These are phyloP conservation scores for Centella asiatica DNA, from an alignment of 129 eudicot species.

Conservation along the genomic window DNA sequence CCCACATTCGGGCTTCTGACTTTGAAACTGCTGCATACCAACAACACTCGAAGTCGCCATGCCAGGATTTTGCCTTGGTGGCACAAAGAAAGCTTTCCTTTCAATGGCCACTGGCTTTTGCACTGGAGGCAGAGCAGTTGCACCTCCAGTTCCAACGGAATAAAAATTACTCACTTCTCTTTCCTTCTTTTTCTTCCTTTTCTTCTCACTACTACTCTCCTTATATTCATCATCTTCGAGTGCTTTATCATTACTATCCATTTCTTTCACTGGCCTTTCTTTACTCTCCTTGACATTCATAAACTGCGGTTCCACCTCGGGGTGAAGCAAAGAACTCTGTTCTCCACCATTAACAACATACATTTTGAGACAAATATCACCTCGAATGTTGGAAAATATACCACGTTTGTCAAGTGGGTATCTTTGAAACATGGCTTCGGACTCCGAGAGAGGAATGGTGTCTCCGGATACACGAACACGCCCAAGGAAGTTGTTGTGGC, in stretches of 20 bases:
- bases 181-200: slow-evolving; percentile 47
- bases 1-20: slow-evolving; percentile 65
- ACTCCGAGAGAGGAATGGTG: slow-evolving; percentile 40
- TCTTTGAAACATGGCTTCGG: slow-evolving; percentile 43
- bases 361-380: slow-evolving; percentile 62
- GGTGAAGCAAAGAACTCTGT: slow-evolving; percentile 5
- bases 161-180: slow-evolving; percentile 60
- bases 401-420: slow-evolving; percentile 90
- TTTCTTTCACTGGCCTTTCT: slow-evolving; percentile 20
- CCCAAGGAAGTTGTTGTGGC: slow-evolving; percentile 56
- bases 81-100: slow-evolving; percentile 22
- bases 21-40: slow-evolving; percentile 64
- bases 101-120: slow-evolving; percentile 22
- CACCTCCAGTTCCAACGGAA: slow-evolving; percentile 44
- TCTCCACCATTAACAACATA: slow-evolving; percentile 17
- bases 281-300: slow-evolving; percentile 10
- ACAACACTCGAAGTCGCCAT: too few species aligned
- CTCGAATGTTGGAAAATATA: slow-evolving; percentile 64
- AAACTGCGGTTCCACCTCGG: slow-evolving; percentile 4
- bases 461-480: slow-evolving; percentile 65
- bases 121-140: slow-evolving; percentile 25
- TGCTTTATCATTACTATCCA: slow-evolving; percentile 24
- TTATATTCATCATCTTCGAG: slow-evolving; percentile 25
- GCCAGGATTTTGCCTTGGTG: slow-evolving; percentile 29
- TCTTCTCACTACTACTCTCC: slow-evolving; percentile 18